Base-by-base conservation (phyloP, 805 yeast genomes). In the Wickerhamiella bombiphila region DNA sequence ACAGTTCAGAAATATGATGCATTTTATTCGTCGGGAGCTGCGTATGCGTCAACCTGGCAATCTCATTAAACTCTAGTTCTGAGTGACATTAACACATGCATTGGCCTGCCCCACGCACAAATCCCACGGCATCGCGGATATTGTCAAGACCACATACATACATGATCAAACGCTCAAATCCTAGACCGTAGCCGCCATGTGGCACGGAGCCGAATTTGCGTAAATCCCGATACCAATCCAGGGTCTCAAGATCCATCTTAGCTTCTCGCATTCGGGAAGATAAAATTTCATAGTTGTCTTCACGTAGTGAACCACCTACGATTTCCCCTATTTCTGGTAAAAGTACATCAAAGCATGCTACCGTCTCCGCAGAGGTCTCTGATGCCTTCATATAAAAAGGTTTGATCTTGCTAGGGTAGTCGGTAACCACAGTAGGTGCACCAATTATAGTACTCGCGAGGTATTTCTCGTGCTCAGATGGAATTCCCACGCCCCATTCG, bases 141-240 rank as follows among this genome's bases (percentile, higher is more conserved):
- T 86, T 91, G 22, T 77, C 86, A 15, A 77, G 64, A 3, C 76
- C 83, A 5, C 75, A 66, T 39, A 85, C 59, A 47, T 76, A 86
- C 38, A 79, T 73, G 13, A 91, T 56, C 22, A 91, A 59, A 42
- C 99, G 64, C 56, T 91, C 98, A 47, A 86, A 73, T 0, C 99
- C 99, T 65, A 91, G 63, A 0, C 99, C 99, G 58, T 79, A 91
- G 0, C 99, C 99, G 34, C 98, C 98, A 54, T 88, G 97, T 0
- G 96, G 94, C 17, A 76, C 76, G 2, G 80, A 63, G 0, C 96
- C 97, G 48, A 79, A 75, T 43, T 63, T 63, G 42, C 98, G 65
- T 6, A 80, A 63, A 1, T 76, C 69, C 20, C 77, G 47, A 53
- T 86, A 91, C 99, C 99, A 91, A 22, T 70, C 65, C 56, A 91